A percentile compares a stretch with the other conserved stretches of the same genome.
These are phyloP conservation scores for Rachicladosporium sp. DNA, from an alignment of 2,329 filamentous ascomycete genomes.

Conservation along the genomic window DNA sequence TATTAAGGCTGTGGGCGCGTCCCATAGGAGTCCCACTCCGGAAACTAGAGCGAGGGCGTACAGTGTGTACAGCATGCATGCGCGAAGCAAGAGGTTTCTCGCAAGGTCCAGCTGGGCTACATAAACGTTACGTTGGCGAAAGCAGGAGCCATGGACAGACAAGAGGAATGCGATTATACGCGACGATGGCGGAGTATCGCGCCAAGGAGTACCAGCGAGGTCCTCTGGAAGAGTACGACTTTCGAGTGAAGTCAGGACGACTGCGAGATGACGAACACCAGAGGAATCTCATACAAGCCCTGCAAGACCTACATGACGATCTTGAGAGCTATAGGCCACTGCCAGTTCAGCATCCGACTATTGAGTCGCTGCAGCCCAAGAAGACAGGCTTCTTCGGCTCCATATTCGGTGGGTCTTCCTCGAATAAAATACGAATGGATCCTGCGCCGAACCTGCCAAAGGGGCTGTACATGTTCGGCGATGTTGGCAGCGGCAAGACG, in stretches of 20 bases:
- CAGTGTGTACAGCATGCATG: too few relatives aligned
- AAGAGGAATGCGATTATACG: conserved; percentile 1
- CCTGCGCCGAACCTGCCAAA: conserved; percentile 69
- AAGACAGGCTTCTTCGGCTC: conserved; percentile 45
- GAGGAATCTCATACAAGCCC: conserved; percentile 73
- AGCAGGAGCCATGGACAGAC: too few relatives aligned
- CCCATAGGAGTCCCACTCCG: too few relatives aligned
- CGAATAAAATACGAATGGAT: conserved; percentile 27
- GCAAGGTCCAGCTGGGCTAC: too few relatives aligned
- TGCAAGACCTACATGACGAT: conserved; percentile 82
- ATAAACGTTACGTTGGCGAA: too few relatives aligned
- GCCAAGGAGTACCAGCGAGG: conserved; percentile 32
- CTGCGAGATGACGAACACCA: conserved; percentile 85
- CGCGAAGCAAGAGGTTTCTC: too few relatives aligned
- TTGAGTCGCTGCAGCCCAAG: conserved; percentile 52
- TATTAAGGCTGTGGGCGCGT: too few relatives aligned
- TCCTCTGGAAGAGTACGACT: conserved; percentile 80
- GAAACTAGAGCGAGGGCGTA: too few relatives aligned
- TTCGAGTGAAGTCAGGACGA: conserved; percentile 58
- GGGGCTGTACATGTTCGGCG: conserved; percentile 88
- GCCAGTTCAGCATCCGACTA: conserved; percentile 60
- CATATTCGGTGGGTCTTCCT: conserved; percentile 43
- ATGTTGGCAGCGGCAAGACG: conserved; percentile 95
- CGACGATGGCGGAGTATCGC: conserved; percentile 21
- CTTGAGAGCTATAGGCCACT: conserved; percentile 62